phyloP scores from a whole-genome alignment of 768 basidiomycete species.

The Favolaschia claudopus region DNA sequence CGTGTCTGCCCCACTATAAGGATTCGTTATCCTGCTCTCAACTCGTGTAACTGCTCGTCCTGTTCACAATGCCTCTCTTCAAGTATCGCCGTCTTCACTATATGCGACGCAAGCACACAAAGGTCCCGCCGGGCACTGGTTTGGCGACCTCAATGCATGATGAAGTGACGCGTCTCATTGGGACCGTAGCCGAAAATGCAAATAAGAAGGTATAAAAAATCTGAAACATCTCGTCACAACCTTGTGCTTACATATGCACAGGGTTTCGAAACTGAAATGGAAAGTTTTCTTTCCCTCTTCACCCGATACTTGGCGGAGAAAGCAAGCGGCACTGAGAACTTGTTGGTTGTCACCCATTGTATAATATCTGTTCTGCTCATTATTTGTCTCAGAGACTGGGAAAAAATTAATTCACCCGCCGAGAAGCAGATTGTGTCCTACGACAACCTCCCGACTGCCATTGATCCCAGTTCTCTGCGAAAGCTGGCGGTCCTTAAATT shows the following conservation, averaged over 20 bases:
- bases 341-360: constrained; percentile 59
- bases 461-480: constrained; percentile 72
- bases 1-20: constrained; percentile 17
- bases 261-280: constrained; percentile 82
- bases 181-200: constrained; percentile 61
- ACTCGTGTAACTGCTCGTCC: not conserved
- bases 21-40: not conserved
- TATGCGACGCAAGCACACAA: constrained; percentile 55
- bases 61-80: constrained; percentile 44
- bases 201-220: constrained; percentile 60
- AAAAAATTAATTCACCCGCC: constrained; percentile 86
- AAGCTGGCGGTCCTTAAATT: constrained; percentile 96
- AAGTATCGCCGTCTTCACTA: constrained; percentile 47
- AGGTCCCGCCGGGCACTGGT: constrained; percentile 50
- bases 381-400: constrained; percentile 83
- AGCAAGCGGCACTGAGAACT: constrained; percentile 68
- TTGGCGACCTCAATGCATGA: constrained; percentile 66
- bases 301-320: constrained; percentile 80
- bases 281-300: constrained; percentile 83
- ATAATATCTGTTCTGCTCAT: constrained; percentile 72
- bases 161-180: constrained; percentile 74
- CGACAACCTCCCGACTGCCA: constrained; percentile 64
- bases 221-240: not conserved
- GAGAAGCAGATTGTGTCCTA: constrained; percentile 88
- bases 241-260: constrained; percentile 35